These are phyloP conservation scores for Flaveria robusta DNA, from an alignment of 129 eudicot genomes.

Conservation along the genomic window DNA sequence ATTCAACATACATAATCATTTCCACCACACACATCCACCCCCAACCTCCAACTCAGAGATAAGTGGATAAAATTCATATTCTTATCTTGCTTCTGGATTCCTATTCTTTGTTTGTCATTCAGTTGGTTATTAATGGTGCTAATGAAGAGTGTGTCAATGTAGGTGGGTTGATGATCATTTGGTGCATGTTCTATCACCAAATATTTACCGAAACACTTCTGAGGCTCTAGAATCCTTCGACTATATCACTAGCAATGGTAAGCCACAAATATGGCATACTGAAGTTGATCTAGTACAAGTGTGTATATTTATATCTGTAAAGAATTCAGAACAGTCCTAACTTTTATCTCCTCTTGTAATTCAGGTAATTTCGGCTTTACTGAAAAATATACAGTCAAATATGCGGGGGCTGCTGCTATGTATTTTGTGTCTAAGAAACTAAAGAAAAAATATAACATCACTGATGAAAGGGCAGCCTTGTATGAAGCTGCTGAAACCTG, in stretches of 20 bases:
- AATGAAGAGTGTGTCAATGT: slow-evolving; percentile 19
- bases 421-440: slow-evolving; percentile 57
- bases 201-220: slow-evolving; percentile 58
- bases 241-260: slow-evolving; percentile 67
- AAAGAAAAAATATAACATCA: slow-evolving; percentile 52
- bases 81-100: slow-evolving; percentile 3
- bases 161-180: slow-evolving; percentile 79
- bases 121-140: slow-evolving; percentile 10
- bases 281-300: not conserved
- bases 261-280: slow-evolving; percentile 10
- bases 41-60: not conserved
- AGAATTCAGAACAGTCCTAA: slow-evolving; percentile 1
- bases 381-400: slow-evolving; percentile 49
- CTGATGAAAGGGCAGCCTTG: slow-evolving; percentile 56
- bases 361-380: slow-evolving; percentile 48
- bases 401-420: slow-evolving; percentile 63
- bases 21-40: not conserved
- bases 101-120: not conserved
- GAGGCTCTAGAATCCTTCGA: slow-evolving; percentile 74
- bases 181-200: slow-evolving; percentile 71
- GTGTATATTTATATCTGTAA: not conserved
- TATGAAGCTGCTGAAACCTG: slow-evolving; percentile 62
- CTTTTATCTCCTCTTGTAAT: not conserved
- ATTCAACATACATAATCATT: not conserved
- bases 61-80: not conserved